Evolutionary conservation across 495 filamentous ascomycete species (phyloP), one percentile per base, ranked within the genome.

Genomic region (Lindgomyces ingoldianus): DNA sequence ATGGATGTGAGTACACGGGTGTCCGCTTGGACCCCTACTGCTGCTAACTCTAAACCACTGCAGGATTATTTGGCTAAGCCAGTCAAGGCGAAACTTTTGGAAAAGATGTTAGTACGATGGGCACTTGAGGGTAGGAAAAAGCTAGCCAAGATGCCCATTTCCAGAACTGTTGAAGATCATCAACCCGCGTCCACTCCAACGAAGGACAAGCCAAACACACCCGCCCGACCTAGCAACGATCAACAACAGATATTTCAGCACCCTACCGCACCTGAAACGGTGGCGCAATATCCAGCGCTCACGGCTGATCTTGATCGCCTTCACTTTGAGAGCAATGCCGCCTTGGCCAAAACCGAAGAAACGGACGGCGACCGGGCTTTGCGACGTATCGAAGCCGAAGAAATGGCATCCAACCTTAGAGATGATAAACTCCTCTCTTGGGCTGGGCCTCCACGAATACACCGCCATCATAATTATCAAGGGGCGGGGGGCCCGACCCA

Each of bases 31-130:
- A n/a, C 18, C 12, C n/a, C 30, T n/a, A n/a, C 27, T 33, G n/a
- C 33, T 24, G 59, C 45, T 42, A 30, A 65, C 33, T 29, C 62
- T 65, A 22, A 67, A 24, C 9, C 18, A 48, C 18, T 41, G 16
- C 19, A 60, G 49, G 90, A 93, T 73, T 93, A 94, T 68, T 75
- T 94, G 3, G 78, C 88, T 18, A 94, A 93, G 67, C 90, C 90
- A 0, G 85, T 93, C 64, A 86, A 86, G 67, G 81, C 83, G 24
- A 82, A 81, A 52, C 82, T 80, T 0, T 78, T 93, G 53, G 88
- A 92, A 74, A 84, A 82, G 57, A 93, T 91, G 81, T 78, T 94
- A 14, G 70, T 88, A 22, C 75, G 76, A 59, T 78, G 74, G 74
- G 66, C 74, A 1, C 62, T 76, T 8, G 71, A 76, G 51, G 72